Evolutionary conservation across 495 filamentous ascomycete species (phyloP), one percentile per base, ranked within the genome.

Genomic region (Daldinia vernicosa): DNA sequence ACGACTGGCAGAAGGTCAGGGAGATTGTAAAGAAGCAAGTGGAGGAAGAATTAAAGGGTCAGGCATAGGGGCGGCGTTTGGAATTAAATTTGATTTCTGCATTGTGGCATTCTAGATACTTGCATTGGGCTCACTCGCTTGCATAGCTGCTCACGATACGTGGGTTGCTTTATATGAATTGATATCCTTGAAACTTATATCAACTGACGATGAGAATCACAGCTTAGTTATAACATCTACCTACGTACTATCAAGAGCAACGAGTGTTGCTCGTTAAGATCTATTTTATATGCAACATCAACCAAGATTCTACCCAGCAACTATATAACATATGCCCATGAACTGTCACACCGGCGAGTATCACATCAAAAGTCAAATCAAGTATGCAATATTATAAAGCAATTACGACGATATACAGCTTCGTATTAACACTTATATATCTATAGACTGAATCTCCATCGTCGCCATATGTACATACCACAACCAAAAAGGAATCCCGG

Each of bases 1-100:
- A 80, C 59, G 80, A 80, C 39, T 84, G 83, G 84, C 74, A 78
- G 47, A 79, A 76, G 15, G 87, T 88, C 40, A 79, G 85, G 67
- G 83, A 88, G 68, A 67, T 85, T 28, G 83, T 90, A 2, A 87
- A 84, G 78, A 74, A 79, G 56, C 82, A 87, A 65, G 83, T 90
- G 0, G 82, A 84, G 69, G 80, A 86, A 72, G 84, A 87, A 75
- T 73, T 89, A 51, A 80, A 79, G 75, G 61, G 33, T 27, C 60
- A 30, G 35, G 70, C 60, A 72, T 72, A 72, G 60, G 60, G 59
- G 33, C 60, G 70, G 70, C 70, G 70, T 68, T 72, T 35, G 60
- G 56, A 63, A 14, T 58, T 35, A 51, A n/a, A 12, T 47, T 47
- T 47, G 26, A 40, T 58, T 32, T 64, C 17, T 26, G 35, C 37